Percentiles rank a stretch among this genome's conserved stretches.
Evolutionary conservation across 2,329 filamentous ascomycete species (phyloP).

Genomic region (Metarhizium brunneum): DNA sequence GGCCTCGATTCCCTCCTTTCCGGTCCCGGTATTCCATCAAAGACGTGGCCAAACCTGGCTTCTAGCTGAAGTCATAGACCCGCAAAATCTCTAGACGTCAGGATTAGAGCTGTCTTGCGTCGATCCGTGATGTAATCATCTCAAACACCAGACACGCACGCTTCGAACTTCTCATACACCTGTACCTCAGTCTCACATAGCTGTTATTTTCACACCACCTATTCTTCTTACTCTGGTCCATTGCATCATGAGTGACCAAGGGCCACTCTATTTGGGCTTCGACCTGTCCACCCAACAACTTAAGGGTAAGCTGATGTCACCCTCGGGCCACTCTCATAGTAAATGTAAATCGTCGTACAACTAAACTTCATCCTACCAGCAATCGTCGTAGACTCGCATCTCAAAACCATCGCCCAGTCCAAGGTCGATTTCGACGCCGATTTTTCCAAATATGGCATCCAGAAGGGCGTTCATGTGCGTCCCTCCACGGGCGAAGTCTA

Average conservation of each 20-base stretch:
- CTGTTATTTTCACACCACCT: too few relatives aligned
- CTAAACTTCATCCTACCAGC: conserved; percentile 40
- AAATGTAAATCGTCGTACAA: too few relatives aligned
- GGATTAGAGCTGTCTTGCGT: too few relatives aligned
- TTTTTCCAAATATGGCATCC: conserved; percentile 66
- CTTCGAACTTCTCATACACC: too few relatives aligned
- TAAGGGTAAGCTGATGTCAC: conserved; percentile 64
- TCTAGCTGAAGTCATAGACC: not conserved
- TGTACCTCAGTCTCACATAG: too few relatives aligned
- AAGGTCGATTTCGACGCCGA: conserved; percentile 95
- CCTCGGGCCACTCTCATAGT: conserved; percentile 28
- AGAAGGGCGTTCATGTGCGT: conserved; percentile 81
- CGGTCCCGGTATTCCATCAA: not conserved
- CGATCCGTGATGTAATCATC: too few relatives aligned
- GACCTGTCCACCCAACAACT: conserved; percentile 96
- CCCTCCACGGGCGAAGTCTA: conserved; percentile 80
- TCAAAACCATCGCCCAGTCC: conserved; percentile 72
- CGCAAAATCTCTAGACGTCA: not conserved
- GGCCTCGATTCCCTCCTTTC: too few relatives aligned
- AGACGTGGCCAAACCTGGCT: not conserved
- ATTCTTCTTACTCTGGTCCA: too few relatives aligned
- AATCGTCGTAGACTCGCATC: conserved; percentile 73
- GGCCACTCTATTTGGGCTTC: conserved; percentile 77
- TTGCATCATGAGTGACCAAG: conserved; percentile 12
- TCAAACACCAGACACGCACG: too few relatives aligned